Base-by-base conservation (phyloP, 148 eudicot species). In the Mesembryanthemum crystallinum region DNA sequence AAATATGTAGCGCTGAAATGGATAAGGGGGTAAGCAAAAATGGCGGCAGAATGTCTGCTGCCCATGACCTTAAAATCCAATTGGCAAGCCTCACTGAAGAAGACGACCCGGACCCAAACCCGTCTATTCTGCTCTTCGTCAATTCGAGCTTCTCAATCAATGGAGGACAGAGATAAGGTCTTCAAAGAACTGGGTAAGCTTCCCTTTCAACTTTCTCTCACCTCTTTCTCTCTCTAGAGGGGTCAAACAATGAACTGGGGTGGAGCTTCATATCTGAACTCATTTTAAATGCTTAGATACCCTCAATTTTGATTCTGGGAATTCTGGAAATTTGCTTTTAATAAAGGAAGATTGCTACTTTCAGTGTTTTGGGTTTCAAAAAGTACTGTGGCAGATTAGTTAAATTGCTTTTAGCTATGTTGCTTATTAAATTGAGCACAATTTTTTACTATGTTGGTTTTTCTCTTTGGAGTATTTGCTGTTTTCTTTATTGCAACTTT, bases 121-220 rank as follows among this genome's bases (percentile, higher is more conserved):
- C n/a, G 74, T 24, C 7, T 73, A 47, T 25, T 57, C 5, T 28
- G 64, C 58, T 78, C 80, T n/a, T n/a, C n/a, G 33, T 59, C 79
- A 52, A 72, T 80, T 79, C 85, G 88, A 75, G 92, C 93, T 85
- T 89, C 89, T 77, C 90, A 84, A 70, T 82, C 92, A 35, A 68
- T 71, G 76, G 85, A 87, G 70, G 90, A 85, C 80, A 84, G 83
- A 75, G 85, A 80, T 82, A 91, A 85, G 76, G 84, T 82, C 84
- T 85, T 75, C 80, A 91, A 93, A 78, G 86, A 91, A 79, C 81
- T 88, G 33, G 98, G 98, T 93, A 69, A 43, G 82, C 77, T 66
- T 73, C 59, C 52, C 52, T 29, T 71, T n/a, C n/a, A n/a, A n/a
- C 67, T 29, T 63, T 63, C 60, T 58, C 29, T 51, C 42, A n/a